These are phyloP conservation scores for Laetiporus sulphureus DNA, from an alignment of 1,284 basidiomycete species.

Conservation along the genomic window DNA sequence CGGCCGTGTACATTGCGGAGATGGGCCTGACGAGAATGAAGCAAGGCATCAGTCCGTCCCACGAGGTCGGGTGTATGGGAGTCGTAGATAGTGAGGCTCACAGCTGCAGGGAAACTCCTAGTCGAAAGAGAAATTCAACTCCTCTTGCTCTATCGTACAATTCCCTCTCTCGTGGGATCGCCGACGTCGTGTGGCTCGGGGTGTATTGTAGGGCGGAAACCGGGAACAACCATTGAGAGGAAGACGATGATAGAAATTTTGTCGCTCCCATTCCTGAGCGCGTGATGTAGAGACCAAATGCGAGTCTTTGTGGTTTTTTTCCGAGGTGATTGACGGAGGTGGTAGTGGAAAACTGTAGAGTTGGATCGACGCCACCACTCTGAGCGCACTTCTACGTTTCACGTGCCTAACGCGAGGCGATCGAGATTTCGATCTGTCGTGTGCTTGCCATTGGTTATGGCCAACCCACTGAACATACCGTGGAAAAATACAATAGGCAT, in stretches of 20 bases:
- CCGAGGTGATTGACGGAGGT: too few species aligned
- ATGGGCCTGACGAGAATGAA: slow-evolving; percentile 46
- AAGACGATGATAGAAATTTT: slow-evolving; percentile 6
- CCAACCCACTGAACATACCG: too few species aligned
- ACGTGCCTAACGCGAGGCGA: too few species aligned
- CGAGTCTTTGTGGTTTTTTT: too few species aligned
- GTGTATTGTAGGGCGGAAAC: slow-evolving; percentile 48
- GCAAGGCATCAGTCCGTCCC: too few species aligned
- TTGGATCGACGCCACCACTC: too few species aligned
- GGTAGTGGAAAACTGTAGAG: too few species aligned
- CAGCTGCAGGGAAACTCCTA: slow-evolving; percentile 69
- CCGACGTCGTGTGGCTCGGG: slow-evolving; percentile 43
- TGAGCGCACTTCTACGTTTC: too few species aligned
- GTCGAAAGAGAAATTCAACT: slow-evolving; percentile 73
- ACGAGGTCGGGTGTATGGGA: slow-evolving; percentile 9
- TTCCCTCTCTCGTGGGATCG: slow-evolving; percentile 54
- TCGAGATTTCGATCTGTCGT: too few species aligned
- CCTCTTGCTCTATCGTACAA: slow-evolving; percentile 72
- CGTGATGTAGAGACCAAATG: background rate
- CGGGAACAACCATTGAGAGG: slow-evolving; percentile 67
- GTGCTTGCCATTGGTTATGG: too few species aligned
- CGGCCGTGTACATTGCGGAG: slow-evolving; percentile 76
- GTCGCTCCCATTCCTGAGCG: slow-evolving; percentile 12
- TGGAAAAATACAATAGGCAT: too few species aligned
- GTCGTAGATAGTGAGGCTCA: slow-evolving; percentile 29